Evolutionary conservation across 2,329 filamentous ascomycete species (phyloP).

Genomic region (Volutella citrinella): DNA sequence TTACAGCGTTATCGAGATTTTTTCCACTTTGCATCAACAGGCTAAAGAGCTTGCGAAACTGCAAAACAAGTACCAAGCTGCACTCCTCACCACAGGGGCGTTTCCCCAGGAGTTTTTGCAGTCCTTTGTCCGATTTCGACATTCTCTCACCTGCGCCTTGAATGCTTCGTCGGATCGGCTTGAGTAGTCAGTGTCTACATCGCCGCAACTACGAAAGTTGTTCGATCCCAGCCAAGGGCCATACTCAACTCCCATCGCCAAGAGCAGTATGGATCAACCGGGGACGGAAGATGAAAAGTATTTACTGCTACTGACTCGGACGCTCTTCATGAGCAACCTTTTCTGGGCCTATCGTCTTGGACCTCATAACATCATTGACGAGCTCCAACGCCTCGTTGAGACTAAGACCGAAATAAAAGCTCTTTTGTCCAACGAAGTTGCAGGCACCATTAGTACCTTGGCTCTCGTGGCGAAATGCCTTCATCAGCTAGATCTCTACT

Average conservation of each 20-base stretch:
- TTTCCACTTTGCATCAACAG: slow-evolving; percentile 34
- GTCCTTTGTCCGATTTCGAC: slow-evolving; percentile 38
- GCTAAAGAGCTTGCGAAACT: slow-evolving; percentile 25
- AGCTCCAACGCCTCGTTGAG: slow-evolving; percentile 43
- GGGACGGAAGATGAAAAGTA: slow-evolving; percentile 17
- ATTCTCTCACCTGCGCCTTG: slow-evolving; percentile 31
- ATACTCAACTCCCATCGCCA: slow-evolving; percentile 14
- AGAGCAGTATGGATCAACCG: slow-evolving; percentile 9
- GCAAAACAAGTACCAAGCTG: slow-evolving; percentile 28
- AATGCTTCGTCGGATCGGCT: slow-evolving; percentile 30
- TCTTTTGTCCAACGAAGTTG: slow-evolving; percentile 37
- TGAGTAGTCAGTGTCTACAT: slow-evolving; percentile 25
- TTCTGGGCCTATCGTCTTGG: slow-evolving; percentile 30
- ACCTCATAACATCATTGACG: slow-evolving; percentile 48
- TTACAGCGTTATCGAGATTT: slow-evolving; percentile 35
- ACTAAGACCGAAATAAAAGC: slow-evolving; percentile 32
- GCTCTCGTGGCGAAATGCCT: slow-evolving; percentile 43
- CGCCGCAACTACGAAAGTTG: slow-evolving; percentile 37
- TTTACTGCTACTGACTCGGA: slow-evolving; percentile 36
- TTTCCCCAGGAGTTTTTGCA: slow-evolving; percentile 32
- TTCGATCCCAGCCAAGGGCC: slow-evolving; percentile 30
- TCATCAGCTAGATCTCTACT: slow-evolving; percentile 43
- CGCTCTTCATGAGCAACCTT: slow-evolving; percentile 33
- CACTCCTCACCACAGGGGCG: slow-evolving; percentile 27
- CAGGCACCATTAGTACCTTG: slow-evolving; percentile 39